These are phyloP conservation scores for Pterocarpus santalinus DNA, from an alignment of 306 rosid genomes.

Conservation along the genomic window DNA sequence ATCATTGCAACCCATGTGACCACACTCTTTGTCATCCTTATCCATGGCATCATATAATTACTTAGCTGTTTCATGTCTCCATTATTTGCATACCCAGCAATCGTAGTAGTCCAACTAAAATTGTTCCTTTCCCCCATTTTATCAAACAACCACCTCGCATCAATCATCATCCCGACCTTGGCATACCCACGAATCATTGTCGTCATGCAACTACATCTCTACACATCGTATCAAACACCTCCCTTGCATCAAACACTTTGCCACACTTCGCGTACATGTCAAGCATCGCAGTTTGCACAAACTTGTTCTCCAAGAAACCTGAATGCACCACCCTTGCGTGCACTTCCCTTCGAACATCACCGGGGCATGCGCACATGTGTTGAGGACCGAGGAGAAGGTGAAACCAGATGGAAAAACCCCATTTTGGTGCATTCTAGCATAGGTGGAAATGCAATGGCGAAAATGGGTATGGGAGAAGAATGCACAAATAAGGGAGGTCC, in stretches of 20 bases:
- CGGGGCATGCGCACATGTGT: conserved; percentile 64
- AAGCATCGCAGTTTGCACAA: conserved; percentile 70
- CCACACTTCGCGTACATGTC: conserved; percentile 79
- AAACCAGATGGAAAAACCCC: conserved; percentile 63
- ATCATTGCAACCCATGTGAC: conserved; percentile 71
- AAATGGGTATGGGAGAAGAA: conserved; percentile 49
- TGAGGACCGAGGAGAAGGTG: conserved; percentile 75
- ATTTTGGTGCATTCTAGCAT: conserved; percentile 65
- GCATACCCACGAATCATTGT: conserved; percentile 75
- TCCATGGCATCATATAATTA: conserved; percentile 63
- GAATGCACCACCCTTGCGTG: conserved; percentile 56
- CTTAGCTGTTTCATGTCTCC: conserved; percentile 75
- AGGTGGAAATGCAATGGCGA: conserved; percentile 55
- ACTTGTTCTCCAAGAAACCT: conserved; percentile 63
- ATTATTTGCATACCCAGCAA: conserved; percentile 73
- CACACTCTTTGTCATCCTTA: conserved; percentile 54
- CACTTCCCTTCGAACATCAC: conserved; percentile 60
- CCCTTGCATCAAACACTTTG: conserved; percentile 58
- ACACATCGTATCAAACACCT: conserved; percentile 62
- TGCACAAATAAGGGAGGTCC: conserved; percentile 72
- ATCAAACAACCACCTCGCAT: conserved; percentile 68
- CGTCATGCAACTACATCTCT: conserved; percentile 76
- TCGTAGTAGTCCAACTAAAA: conserved; percentile 73
- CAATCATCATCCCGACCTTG: conserved; percentile 71
- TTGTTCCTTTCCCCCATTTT: conserved; percentile 61